These are phyloP conservation scores for Melampsora americana DNA, from an alignment of 1,284 basidiomycete genomes.

Conservation along the genomic window DNA sequence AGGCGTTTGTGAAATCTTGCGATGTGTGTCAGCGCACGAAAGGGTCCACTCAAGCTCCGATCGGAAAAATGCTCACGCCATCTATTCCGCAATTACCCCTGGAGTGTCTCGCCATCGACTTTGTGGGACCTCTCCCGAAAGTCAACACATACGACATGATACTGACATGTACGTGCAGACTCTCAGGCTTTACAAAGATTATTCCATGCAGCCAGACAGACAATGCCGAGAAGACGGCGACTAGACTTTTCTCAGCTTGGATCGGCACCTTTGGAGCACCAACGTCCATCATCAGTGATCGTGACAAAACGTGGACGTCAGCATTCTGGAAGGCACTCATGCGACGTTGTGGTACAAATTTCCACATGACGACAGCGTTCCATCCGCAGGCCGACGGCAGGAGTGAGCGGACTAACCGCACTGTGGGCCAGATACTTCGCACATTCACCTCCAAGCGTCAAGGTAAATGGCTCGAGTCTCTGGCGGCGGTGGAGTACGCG, in stretches of 20 bases:
- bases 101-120: not conserved
- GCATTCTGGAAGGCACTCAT: not conserved
- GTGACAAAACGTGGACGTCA: slow-evolving; percentile 5
- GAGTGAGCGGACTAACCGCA: slow-evolving; percentile 55
- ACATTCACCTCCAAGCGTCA: not conserved
- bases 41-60: not conserved
- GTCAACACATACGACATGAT: not conserved
- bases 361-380: slow-evolving; percentile 46
- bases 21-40: not conserved
- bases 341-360: not conserved
- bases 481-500: slow-evolving; percentile 14
- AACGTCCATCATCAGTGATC: not conserved
- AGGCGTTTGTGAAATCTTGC: not conserved
- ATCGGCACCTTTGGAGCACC: not conserved
- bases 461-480: slow-evolving; percentile 4
- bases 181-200: not conserved
- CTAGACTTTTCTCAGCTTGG: not conserved
- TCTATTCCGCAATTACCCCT: not conserved
- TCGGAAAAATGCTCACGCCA: not conserved
- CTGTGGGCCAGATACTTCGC: slow-evolving; percentile 49
- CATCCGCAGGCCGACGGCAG: slow-evolving; percentile 51
- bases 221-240: not conserved
- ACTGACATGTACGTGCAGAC: not conserved
- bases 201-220: not conserved
- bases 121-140: not conserved